Evolutionary conservation across 345 rosid genomes (phyloP), one percentile per base, ranked within the genome.

Genomic region (Leavenworthia alabamica): DNA sequence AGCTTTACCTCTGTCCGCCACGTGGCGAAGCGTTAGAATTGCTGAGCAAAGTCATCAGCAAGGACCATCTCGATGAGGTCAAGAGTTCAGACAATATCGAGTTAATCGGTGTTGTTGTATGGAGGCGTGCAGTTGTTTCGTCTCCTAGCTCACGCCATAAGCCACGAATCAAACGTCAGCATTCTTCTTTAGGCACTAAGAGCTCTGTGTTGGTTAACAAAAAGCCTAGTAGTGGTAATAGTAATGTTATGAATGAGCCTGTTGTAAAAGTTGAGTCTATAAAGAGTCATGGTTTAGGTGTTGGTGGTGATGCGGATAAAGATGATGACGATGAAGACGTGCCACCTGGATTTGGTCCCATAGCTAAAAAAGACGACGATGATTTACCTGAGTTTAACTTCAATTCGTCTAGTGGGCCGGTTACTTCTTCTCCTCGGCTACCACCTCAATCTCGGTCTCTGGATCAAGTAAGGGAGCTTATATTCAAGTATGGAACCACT

Each of bases 261-360:
- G 35, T 26, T 60, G 67, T 53, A 35, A 43, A 46, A 28, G 68
- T 39, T 47, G 36, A 46, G 6, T 37, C 74, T 4, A 7, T 22
- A 7, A 29, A 45, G 29, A 62, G 10, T 62, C 64, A 40, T 46
- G 62, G 62, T 44, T 45, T 29, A 26, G 42, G 19, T 64, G 42
- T 16, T 64, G 56, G 51, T 28, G 19, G 6, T 24, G 68, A 16
- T 11, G 40, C 14, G 14, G 14, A 12, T 12, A 4, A 35, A 35
- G 70, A 33, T 8, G 66, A 39, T 7, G 80, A 74, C 0, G 78
- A 67, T 15, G 95, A 77, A 13, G 98, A 88, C 28, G 77, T 87
- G 22, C 99, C 97, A 15, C 99, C 97, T 2, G 99, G 99, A 19
- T 93, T 93, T 49, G 97, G 96, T 13, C 96, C 95, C 0, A 71